These are phyloP conservation scores for Rhypophila decipiens DNA, from an alignment of 495 filamentous ascomycete genomes.

Conservation along the genomic window DNA sequence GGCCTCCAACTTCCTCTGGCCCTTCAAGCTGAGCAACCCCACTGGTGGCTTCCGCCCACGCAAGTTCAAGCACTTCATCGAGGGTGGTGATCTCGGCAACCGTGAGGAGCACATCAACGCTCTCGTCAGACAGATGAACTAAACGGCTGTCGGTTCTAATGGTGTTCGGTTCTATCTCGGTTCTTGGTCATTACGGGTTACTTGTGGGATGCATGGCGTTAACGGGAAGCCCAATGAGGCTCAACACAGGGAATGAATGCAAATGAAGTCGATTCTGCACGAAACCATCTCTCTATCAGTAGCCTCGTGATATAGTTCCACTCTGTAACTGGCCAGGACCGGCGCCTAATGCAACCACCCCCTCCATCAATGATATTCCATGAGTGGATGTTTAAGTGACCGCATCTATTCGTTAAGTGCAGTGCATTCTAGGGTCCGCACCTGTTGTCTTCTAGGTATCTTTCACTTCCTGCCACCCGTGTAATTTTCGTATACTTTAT, in stretches of 20 bases:
- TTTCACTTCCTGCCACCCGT: no score
- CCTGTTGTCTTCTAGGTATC: not conserved
- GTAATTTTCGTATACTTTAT: no score
- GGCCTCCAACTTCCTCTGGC: slow-evolving; percentile 99
- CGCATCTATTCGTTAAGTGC: not conserved
- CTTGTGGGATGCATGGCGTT: slow-evolving; percentile 34
- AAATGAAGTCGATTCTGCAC: slow-evolving; percentile 20
- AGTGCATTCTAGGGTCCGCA: not conserved
- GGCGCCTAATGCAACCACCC: slow-evolving; percentile 17
- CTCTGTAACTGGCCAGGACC: slow-evolving; percentile 11
- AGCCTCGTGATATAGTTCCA: slow-evolving; percentile 19
- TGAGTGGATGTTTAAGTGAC: not conserved
- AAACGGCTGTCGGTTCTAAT: slow-evolving; percentile 28
- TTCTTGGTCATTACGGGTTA: slow-evolving; percentile 25
- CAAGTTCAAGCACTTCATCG: slow-evolving; percentile 99
- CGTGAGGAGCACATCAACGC: slow-evolving; percentile 97
- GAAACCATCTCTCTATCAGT: slow-evolving; percentile 11
- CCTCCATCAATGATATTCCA: not conserved
- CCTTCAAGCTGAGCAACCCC: slow-evolving; percentile 98
- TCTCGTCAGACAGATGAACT: slow-evolving; percentile 98
- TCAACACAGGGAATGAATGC: slow-evolving; percentile 29
- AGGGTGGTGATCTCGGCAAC: slow-evolving; percentile 98
- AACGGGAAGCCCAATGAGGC: slow-evolving; percentile 15
- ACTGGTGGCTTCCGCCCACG: slow-evolving; percentile 89
- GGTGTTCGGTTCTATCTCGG: slow-evolving; percentile 22